These are phyloP conservation scores for Exidia glandulosa DNA, from an alignment of 768 basidiomycete genomes.

Conservation along the genomic window DNA sequence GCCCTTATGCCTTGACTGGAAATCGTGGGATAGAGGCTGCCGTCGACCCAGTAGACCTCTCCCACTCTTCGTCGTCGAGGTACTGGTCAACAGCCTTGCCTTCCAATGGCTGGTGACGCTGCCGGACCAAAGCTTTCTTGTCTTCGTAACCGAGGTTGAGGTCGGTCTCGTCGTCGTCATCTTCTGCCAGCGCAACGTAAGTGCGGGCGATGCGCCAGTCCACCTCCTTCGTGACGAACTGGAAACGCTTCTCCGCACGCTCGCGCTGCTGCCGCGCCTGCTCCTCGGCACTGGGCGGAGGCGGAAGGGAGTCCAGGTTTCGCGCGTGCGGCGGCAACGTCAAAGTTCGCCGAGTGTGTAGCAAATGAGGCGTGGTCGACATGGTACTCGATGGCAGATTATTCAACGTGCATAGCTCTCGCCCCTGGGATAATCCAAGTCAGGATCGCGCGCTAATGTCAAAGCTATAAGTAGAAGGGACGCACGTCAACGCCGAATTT, in stretches of 20 bases:
- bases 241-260: constrained; percentile 48
- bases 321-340: constrained; percentile 35
- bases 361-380: constrained; percentile 58
- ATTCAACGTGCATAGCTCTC: constrained; percentile 54
- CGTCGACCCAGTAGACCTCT: constrained; percentile 13
- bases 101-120: constrained; percentile 23
- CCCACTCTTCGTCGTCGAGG: constrained; percentile 64
- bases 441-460: not conserved
- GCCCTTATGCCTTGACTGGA: not conserved
- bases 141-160: not conserved
- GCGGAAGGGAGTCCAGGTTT: constrained; percentile 16
- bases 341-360: constrained; percentile 56
- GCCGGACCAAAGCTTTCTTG: constrained; percentile 7
- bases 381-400: constrained; percentile 53
- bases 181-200: constrained; percentile 57
- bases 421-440: constrained; percentile 27
- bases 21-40: not conserved
- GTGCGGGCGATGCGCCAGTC: constrained; percentile 57
- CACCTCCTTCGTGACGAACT: constrained; percentile 55
- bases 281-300: constrained; percentile 12
- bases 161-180: constrained; percentile 10
- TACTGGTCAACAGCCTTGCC: constrained; percentile 46
- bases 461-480: constrained; percentile 7
- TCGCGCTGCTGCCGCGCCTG: constrained; percentile 20
- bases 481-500: constrained; percentile 52